Percentiles rank a stretch among this genome's conserved stretches.
These are phyloP conservation scores for Mycosphaerelloides madeirae DNA, from an alignment of 2,329 filamentous ascomycete species.

Conservation along the genomic window DNA sequence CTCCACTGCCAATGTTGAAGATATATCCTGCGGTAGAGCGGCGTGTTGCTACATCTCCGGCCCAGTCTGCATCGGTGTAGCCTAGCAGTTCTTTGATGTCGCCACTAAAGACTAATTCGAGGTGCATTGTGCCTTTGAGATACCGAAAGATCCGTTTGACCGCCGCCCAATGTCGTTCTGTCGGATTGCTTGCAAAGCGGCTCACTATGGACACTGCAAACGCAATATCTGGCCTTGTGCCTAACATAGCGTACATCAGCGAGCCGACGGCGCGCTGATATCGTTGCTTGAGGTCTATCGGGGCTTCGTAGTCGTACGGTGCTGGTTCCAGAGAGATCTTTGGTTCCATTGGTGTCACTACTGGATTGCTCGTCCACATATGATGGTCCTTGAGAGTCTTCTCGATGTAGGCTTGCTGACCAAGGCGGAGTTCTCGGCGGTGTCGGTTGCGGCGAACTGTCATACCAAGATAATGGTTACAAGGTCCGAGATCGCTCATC, in stretches of 20 bases:
- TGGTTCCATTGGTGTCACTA: slow-evolving; percentile 6
- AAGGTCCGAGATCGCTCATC: slow-evolving; percentile 9
- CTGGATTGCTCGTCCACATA: slow-evolving; percentile 6
- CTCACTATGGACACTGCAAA: slow-evolving; percentile 3
- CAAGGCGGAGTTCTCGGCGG: slow-evolving; percentile 1
- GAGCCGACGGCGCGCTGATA: too few species aligned
- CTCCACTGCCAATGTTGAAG: slow-evolving; percentile 18
- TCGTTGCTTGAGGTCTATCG: too few species aligned
- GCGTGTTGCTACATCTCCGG: slow-evolving; percentile 13
- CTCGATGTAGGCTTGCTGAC: too few species aligned
- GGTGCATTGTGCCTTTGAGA: slow-evolving; percentile 1
- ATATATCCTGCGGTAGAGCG: slow-evolving; percentile 23
- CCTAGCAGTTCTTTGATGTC: slow-evolving; percentile 16
- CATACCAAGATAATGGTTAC: slow-evolving; percentile 7
- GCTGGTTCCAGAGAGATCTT: too few species aligned
- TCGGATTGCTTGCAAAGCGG: slow-evolving; percentile 7
- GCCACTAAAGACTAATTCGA: background rate
- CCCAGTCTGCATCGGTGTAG: too few species aligned
- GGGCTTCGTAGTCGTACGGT: too few species aligned
- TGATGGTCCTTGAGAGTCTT: slow-evolving; percentile 11
- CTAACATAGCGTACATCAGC: too few species aligned
- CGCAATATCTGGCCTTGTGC: slow-evolving; percentile 2
- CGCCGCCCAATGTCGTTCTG: background rate
- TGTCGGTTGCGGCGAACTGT: slow-evolving; percentile 3
- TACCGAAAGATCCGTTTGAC: slow-evolving; percentile 15